Evolutionary conservation across 2,329 filamentous ascomycete genomes (phyloP), one percentile per base, ranked within the genome.

Genomic region (Talaromyces amestolkiae): DNA sequence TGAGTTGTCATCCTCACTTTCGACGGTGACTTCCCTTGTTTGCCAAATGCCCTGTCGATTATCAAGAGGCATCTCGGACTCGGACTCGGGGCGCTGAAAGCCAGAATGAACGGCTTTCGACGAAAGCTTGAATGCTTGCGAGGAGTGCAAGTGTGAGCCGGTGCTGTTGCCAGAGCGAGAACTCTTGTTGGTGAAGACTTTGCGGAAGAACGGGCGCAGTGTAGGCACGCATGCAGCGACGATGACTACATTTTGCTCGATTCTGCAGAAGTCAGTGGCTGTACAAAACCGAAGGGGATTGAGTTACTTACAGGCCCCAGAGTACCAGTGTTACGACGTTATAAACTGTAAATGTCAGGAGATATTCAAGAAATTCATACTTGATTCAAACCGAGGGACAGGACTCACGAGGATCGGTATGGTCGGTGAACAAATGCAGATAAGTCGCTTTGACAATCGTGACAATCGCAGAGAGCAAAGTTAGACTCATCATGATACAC

Each of bases 191-290:
- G 65, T 31, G 22, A 72, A 70, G n/a, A 59, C 59, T 13, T 58
- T 68, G 61, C 70, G 70, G 66, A 74, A 72, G 41, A 74, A 68
- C 4, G 72, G 71, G 1, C 70, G 72, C 1, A 74, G 67, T 1
- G 72, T 73, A 2, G 72, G 72, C 41, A 72, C 68, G 49, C 72
- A 74, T 13, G 72, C 72, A 2, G 72, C 72, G 15, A 73, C 61
- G n/a, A 73, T 73, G 65, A 73, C 71, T 45, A 73, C 70, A 59
- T 73, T 74, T 61, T 73, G 71, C 54, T 74, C 72, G 64, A 73
- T 66, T 5, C 70, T 72, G 31, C 7, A 11, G 4, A 51, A 1
- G 56, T 65, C 49, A 61, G 51, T 31, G 17, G 6, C 22, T 27
- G 19, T 17, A 24, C 15, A 31, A 49, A 39, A 27, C 17, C 3